Base-by-base conservation (phyloP, 306 rosid genomes). In the Malus orientalis region DNA sequence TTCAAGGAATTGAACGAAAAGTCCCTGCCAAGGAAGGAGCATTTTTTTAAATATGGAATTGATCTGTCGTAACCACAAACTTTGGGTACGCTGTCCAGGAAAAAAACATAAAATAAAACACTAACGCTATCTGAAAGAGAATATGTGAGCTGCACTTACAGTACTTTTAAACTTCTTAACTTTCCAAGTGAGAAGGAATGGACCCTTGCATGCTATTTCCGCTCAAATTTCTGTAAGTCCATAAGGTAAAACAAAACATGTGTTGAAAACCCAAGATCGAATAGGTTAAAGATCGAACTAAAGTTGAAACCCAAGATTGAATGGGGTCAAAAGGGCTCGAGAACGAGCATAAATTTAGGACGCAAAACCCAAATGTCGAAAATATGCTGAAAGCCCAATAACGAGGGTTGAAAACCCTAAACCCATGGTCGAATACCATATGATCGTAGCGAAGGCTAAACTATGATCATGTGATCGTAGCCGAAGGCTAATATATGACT, bases 141-240 rank as follows among this genome's bases (percentile, higher is more conserved):
- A 64, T 27, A 59, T 63, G 76, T 45, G 51, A 45, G 51, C 51
- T 74, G 78, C 82, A 89, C 99, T 92, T 83, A 96, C 99, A 96
- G 71, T 61, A 82, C 88, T 92, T 91, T 78, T 81, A 96, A 86
- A 82, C 89, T 87, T 74, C 82, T 60, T 79, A 89, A 74, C 45
- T 79, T 80, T 82, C 99, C 99, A 65, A 96, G 91, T 11, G 96
- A 77, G 63, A 86, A 54, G 99, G 99, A 84, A 96, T 89, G 73
- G 81, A 76, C 62, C 99, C 99, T 25, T 59, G 89, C 40, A 96
- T 78, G 85, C 82, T 79, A 84, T 96, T 96, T 87, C 97, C 98
- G 82, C 99, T 96, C 86, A 96, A 86, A 84, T 96, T 96, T 85
- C 99, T 96, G 90, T 15, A 30, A 30, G 5, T 30, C 33, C 33